Percentiles rank a stretch among this genome's conserved stretches.
Evolutionary conservation across 371 early-diverging fungal genomes (phyloP).

Genomic region (Dinochytrium kinnereticum): DNA sequence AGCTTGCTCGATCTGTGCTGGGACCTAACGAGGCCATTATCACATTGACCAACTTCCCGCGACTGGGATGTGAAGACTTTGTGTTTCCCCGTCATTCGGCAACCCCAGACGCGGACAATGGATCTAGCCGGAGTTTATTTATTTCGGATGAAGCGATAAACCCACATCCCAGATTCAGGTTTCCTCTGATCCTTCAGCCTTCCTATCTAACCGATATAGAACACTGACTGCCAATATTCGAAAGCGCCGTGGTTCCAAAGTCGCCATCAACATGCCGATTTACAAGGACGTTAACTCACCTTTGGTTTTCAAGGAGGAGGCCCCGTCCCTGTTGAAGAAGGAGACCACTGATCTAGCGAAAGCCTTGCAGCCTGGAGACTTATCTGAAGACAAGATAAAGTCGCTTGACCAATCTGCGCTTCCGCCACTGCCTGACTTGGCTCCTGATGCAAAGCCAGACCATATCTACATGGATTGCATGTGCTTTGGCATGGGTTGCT

Average conservation of each 20-base stretch:
- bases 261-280: slow-evolving; percentile 73
- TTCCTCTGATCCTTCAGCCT: slow-evolving; percentile 42
- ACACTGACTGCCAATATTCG: slow-evolving; percentile 95
- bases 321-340: slow-evolving; percentile 31
- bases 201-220: slow-evolving; percentile 44
- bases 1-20: slow-evolving; percentile 62
- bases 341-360: slow-evolving; percentile 14
- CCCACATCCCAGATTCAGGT: slow-evolving; percentile 94
- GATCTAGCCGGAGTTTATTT: slow-evolving; percentile 72
- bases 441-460: slow-evolving; percentile 73
- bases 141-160: slow-evolving; percentile 94
- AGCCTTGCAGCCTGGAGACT: slow-evolving; percentile 4
- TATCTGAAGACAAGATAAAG: background rate
- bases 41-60: slow-evolving; percentile 88
- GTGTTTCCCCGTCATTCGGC: slow-evolving; percentile 64
- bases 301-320: slow-evolving; percentile 85
- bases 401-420: slow-evolving; percentile 15
- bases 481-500: slow-evolving; percentile 99
- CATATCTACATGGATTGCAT: slow-evolving; percentile 99
- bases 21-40: slow-evolving; percentile 72
- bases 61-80: slow-evolving; percentile 80
- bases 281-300: slow-evolving; percentile 76
- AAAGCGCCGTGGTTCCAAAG: slow-evolving; percentile 89
- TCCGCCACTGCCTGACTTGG: slow-evolving; percentile 41
- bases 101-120: slow-evolving; percentile 28